Percentiles rank a stretch among this genome's conserved stretches.
Evolutionary conservation across 805 yeast species (phyloP).

Genomic region (Ogataea paradorogensis): DNA sequence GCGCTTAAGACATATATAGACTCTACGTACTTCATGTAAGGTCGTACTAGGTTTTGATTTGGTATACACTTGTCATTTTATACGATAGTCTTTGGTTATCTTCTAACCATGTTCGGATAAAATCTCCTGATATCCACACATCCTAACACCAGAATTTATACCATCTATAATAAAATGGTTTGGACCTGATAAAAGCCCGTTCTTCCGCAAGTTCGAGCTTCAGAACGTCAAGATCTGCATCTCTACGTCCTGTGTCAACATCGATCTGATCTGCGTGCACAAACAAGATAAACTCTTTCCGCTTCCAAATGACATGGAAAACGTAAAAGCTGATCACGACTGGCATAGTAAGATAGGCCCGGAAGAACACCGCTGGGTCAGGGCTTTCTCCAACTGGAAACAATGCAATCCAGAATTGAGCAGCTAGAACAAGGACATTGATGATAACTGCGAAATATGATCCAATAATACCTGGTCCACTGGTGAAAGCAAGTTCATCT

Average conservation of each 20-base stretch:
- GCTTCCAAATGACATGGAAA: slow-evolving; percentile 34
- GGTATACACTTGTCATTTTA: no score
- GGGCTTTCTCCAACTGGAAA: slow-evolving; percentile 59
- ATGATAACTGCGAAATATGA: slow-evolving; percentile 57
- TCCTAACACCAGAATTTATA: slow-evolving; percentile 53
- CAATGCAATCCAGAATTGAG: slow-evolving; percentile 79
- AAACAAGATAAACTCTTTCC: slow-evolving; percentile 42
- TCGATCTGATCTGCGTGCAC: slow-evolving; percentile 49
- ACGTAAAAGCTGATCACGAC: slow-evolving; percentile 50
- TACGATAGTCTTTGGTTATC: neutral
- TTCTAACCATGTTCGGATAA: neutral
- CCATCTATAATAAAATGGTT: slow-evolving; percentile 44
- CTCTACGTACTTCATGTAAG: neutral
- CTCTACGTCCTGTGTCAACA: slow-evolving; percentile 60
- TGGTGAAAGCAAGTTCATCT: slow-evolving; percentile 61
- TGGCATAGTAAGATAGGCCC: slow-evolving; percentile 60
- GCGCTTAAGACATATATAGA: neutral
- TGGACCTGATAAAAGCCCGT: slow-evolving; percentile 42
- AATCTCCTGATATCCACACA: neutral
- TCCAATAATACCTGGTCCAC: slow-evolving; percentile 66
- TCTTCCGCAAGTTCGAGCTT: slow-evolving; percentile 56
- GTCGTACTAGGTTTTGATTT: neutral
- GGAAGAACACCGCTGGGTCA: slow-evolving; percentile 56
- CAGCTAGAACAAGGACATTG: slow-evolving; percentile 56
- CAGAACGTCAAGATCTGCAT: slow-evolving; percentile 51